Conservation (phyloP, 495 filamentous ascomycete species). For the Podospora pseudopauciseta region DNA sequence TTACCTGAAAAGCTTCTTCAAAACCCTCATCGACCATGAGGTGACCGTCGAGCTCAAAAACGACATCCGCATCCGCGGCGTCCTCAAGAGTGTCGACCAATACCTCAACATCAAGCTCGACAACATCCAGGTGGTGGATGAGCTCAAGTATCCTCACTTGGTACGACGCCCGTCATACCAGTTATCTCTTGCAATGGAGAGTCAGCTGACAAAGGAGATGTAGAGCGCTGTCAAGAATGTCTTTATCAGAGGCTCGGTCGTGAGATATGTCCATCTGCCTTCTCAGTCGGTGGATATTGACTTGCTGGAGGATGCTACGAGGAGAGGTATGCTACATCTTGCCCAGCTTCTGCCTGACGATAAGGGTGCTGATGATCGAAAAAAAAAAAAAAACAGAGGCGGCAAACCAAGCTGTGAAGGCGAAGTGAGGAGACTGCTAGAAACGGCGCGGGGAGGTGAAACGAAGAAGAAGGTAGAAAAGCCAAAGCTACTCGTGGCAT, state of each 20-base stretch:
- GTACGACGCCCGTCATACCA: constrained; percentile 41
- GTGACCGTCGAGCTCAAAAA: constrained; percentile 98
- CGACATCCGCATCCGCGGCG: constrained; percentile 92
- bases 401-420: constrained; percentile 42
- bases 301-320: constrained; percentile 90
- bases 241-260: constrained; percentile 94
- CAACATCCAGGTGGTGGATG: constrained; percentile 85
- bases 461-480: not conserved
- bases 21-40: constrained; percentile 96
- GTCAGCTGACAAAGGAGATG: not conserved
- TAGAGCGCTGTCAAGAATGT: constrained; percentile 90
- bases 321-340: constrained; percentile 64
- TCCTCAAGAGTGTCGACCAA: constrained; percentile 94
- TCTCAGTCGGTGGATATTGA: constrained; percentile 83
- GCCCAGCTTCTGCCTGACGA: not conserved
- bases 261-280: constrained; percentile 91
- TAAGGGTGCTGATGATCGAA: not conserved
- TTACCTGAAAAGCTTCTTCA: constrained; percentile 76
- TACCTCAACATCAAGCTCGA: constrained; percentile 99
- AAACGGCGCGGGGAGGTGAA: not conserved
- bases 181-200: not conserved
- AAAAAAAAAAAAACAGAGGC: constrained; percentile 33
- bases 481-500: too few species aligned
- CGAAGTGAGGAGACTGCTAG: constrained; percentile 30
- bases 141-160: constrained; percentile 88